phyloP scores from a whole-genome alignment of 768 basidiomycete species.

The Rhizopogon sp. region DNA sequence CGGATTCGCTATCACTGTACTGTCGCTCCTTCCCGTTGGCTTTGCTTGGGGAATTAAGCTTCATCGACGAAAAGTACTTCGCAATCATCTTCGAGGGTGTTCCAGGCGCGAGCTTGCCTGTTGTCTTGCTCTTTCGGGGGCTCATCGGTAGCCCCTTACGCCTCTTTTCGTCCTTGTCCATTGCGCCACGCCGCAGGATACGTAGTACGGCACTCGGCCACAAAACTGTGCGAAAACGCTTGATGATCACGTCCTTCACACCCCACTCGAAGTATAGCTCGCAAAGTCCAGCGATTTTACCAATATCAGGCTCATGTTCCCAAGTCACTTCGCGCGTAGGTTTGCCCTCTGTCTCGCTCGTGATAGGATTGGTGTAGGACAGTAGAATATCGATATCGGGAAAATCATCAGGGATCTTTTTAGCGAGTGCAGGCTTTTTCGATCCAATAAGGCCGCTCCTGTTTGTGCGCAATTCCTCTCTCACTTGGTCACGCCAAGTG shows the following conservation, averaged over 20 bases:
- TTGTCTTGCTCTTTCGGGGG: conserved; percentile 32
- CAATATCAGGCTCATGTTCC: conserved; percentile 60
- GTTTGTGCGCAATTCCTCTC: conserved; percentile 65
- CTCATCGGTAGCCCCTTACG: conserved; percentile 25
- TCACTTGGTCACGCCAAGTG: conserved; percentile 58
- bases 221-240: conserved; percentile 77
- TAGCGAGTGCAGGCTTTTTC: conserved; percentile 63
- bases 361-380: conserved; percentile 76
- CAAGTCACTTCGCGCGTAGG: conserved; percentile 40
- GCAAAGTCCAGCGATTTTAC: conserved; percentile 70
- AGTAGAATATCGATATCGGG: conserved; percentile 70
- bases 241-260: conserved; percentile 73
- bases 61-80: conserved; percentile 48
- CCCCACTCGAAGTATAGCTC: conserved; percentile 95
- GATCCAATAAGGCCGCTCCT: conserved; percentile 55
- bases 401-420: conserved; percentile 59
- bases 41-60: conserved; percentile 21
- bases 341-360: conserved; percentile 55
- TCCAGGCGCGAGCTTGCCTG: conserved; percentile 25
- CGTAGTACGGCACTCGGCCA: conserved; percentile 75
- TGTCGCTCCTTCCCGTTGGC: neutral
- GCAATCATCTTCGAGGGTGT: conserved; percentile 49
- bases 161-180: conserved; percentile 39
- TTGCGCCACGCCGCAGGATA: conserved; percentile 58
- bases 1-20: conserved; percentile 4